Conservation (phyloP, 1,284 basidiomycete genomes). For the Pulveroboletus ridleyi region DNA sequence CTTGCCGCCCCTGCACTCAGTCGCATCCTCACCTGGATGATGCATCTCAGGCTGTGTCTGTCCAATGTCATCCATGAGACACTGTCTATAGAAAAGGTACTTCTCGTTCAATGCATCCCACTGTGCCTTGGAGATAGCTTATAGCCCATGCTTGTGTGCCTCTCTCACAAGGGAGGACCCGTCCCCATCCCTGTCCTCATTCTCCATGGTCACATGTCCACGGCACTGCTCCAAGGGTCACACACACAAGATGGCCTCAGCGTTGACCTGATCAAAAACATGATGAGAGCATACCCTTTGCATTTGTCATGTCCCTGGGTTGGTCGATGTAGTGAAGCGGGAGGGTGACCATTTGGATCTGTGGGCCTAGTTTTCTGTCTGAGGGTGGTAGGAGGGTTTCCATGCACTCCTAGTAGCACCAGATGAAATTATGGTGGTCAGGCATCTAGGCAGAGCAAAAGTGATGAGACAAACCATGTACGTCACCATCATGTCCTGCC, state of each 20-base stretch:
- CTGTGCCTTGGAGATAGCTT: slow-evolving; percentile 55
- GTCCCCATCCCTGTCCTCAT: not conserved
- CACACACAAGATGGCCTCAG: slow-evolving; percentile 45
- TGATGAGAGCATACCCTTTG: slow-evolving; percentile 78
- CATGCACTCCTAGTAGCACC: slow-evolving; percentile 67
- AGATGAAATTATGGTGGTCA: not conserved
- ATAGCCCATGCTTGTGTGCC: slow-evolving; percentile 62
- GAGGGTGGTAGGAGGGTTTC: slow-evolving; percentile 37
- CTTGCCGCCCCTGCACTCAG: not conserved
- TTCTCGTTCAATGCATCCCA: slow-evolving; percentile 72
- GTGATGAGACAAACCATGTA: slow-evolving; percentile 61
- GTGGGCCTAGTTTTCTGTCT: slow-evolving; percentile 15
- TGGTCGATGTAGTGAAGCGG: slow-evolving; percentile 68
- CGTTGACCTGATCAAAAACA: slow-evolving; percentile 48
- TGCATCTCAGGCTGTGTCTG: slow-evolving; percentile 27
- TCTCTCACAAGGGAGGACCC: slow-evolving; percentile 39
- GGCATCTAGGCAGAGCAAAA: not conserved
- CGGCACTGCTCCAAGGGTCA: slow-evolving; percentile 66
- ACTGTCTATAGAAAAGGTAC: slow-evolving; percentile 63
- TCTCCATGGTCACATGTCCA: not conserved
- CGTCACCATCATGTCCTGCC: slow-evolving; percentile 68
- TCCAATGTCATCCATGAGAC: slow-evolving; percentile 54
- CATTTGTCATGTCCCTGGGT: slow-evolving; percentile 57
- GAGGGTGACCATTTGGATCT: slow-evolving; percentile 59
- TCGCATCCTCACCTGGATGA: not conserved